phyloP scores from a whole-genome alignment of 129 eudicot species.

The Pulicaria dysenterica region DNA sequence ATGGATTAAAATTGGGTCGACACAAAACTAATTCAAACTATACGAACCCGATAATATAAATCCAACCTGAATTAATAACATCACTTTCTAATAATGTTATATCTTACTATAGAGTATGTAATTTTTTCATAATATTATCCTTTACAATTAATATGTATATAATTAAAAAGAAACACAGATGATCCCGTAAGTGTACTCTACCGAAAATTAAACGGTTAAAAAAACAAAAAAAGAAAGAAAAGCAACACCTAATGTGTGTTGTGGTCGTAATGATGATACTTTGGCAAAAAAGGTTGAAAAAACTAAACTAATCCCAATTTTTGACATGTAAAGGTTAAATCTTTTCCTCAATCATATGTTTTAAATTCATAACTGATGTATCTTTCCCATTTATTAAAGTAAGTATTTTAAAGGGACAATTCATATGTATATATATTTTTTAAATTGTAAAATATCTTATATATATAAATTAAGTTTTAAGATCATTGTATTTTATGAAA shows the following conservation, averaged over 20 bases:
- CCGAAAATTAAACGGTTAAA: not conserved
- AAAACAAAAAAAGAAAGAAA: not conserved
- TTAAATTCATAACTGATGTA: not conserved
- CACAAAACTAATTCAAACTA: too few species aligned
- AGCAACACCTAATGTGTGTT: slow-evolving; percentile 2
- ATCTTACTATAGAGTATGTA: too few species aligned
- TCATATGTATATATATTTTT: too few species aligned
- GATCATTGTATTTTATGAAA: too few species aligned
- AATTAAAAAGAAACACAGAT: not conserved
- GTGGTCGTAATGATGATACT: slow-evolving; percentile 52
- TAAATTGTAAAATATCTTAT: too few species aligned
- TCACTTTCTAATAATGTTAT: too few species aligned
- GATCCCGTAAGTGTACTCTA: not conserved
- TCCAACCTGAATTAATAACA: too few species aligned
- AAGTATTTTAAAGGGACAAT: not conserved
- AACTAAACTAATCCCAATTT: slow-evolving; percentile 34
- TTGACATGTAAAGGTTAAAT: slow-evolving; percentile 42
- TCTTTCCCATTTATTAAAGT: not conserved
- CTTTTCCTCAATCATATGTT: slow-evolving; percentile 23
- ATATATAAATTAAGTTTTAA: too few species aligned
- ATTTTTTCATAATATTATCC: too few species aligned
- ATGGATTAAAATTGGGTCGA: too few species aligned
- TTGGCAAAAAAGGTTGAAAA: slow-evolving; percentile 20
- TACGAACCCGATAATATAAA: too few species aligned
- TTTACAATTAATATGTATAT: not conserved